Conservation (phyloP, 257 asterid genomes). For the Solanum lignicaule region DNA sequence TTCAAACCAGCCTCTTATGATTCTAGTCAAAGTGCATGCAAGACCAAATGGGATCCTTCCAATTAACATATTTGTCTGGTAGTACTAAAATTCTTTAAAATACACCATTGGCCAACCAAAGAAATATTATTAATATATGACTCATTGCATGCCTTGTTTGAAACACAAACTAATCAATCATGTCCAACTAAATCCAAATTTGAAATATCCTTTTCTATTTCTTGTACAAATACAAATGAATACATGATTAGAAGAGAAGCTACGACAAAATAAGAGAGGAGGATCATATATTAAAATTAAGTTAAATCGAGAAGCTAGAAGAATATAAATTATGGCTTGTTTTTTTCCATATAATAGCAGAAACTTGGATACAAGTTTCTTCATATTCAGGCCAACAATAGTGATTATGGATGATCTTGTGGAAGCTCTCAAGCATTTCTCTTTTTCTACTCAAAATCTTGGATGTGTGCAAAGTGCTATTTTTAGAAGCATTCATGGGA, state of each 20-base stretch:
- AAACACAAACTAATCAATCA: neutral
- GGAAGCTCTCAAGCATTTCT: constrained; percentile 30
- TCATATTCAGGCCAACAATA: constrained; percentile 42
- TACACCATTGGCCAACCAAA: neutral
- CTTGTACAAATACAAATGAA: neutral
- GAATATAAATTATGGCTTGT: constrained; percentile 30
- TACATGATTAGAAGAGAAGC: neutral
- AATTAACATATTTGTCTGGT: neutral
- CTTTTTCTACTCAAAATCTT: constrained; percentile 29
- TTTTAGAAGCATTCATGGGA: constrained; percentile 63
- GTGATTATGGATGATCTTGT: constrained; percentile 37
- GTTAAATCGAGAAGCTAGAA: neutral
- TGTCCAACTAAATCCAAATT: neutral
- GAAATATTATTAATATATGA: neutral
- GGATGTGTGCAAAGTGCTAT: constrained; percentile 62
- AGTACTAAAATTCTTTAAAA: neutral
- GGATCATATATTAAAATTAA: neutral
- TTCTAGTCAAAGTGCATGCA: neutral
- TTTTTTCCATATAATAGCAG: constrained; percentile 51
- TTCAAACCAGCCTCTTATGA: neutral
- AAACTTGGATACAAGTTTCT: constrained; percentile 44
- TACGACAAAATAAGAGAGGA: neutral
- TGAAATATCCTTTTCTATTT: neutral
- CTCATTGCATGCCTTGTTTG: neutral
- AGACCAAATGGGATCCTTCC: neutral